phyloP scores from a whole-genome alignment of 352 stramenopile species.

The Thalassiosira ordinaria region DNA sequence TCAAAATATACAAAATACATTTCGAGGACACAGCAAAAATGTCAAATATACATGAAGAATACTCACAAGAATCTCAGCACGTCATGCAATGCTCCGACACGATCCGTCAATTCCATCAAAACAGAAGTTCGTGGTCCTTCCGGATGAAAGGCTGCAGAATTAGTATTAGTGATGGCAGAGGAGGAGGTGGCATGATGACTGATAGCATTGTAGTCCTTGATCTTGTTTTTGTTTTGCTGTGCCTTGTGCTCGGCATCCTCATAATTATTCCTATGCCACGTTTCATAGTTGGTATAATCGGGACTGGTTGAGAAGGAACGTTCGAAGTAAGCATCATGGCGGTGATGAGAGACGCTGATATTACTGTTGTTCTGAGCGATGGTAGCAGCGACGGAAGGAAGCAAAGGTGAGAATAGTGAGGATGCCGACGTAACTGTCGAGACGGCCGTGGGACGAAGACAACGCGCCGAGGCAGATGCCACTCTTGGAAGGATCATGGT shows the following conservation, averaged over 20 bases:
- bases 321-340: too few species aligned
- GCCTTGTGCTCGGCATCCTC: neutral
- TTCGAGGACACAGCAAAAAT: too few species aligned
- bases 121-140: constrained; percentile 64
- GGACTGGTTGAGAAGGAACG: constrained; percentile 11
- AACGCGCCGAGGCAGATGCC: too few species aligned
- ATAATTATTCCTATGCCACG: constrained; percentile 20
- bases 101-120: constrained; percentile 83
- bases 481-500: too few species aligned
- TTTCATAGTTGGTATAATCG: constrained; percentile 37
- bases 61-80: constrained; percentile 92
- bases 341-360: neutral
- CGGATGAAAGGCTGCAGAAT: neutral
- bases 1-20: too few species aligned
- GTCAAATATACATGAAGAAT: too few species aligned
- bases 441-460: too few species aligned
- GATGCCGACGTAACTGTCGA: too few species aligned
- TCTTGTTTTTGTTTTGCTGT: too few species aligned
- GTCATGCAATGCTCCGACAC: constrained; percentile 91
- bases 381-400: neutral
- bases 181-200: too few species aligned
- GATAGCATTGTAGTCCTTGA: too few species aligned
- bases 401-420: too few species aligned
- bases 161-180: neutral
- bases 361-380: neutral